A percentile compares a stretch with the other conserved stretches of the same genome.
phyloP scores from a whole-genome alignment of 2,329 filamentous ascomycete species.

The Magnaporthales sp. region DNA sequence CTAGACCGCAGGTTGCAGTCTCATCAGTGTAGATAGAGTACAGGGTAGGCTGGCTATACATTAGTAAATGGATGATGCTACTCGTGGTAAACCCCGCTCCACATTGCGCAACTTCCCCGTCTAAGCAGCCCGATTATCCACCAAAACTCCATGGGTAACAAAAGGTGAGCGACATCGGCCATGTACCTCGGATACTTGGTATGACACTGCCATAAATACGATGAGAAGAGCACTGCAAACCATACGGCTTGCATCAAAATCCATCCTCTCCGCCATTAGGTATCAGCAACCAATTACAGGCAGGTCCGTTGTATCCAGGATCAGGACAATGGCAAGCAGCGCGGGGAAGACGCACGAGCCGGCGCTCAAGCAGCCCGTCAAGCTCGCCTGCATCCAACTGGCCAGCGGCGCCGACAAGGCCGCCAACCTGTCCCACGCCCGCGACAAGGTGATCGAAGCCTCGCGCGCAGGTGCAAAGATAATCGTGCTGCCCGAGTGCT shows the following conservation, averaged over 20 bases:
- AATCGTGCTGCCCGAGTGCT: conserved; percentile 93
- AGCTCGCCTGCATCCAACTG: conserved; percentile 74
- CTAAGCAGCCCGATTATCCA: too few species aligned
- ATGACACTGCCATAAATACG: not conserved
- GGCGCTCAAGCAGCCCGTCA: conserved; percentile 67
- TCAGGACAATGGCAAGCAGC: not conserved
- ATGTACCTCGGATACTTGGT: not conserved
- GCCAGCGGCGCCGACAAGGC: conserved; percentile 76
- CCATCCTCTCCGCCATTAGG: not conserved
- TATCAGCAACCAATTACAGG: not conserved
- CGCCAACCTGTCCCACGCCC: conserved; percentile 73
- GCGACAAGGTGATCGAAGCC: conserved; percentile 74
- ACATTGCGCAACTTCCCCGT: too few species aligned
- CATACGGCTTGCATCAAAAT: not conserved
- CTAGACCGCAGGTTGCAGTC: not conserved
- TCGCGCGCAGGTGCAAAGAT: conserved; percentile 61
- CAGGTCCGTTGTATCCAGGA: not conserved
- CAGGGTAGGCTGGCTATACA: not conserved
- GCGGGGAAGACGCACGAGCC: conserved; percentile 6
- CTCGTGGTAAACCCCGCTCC: not conserved
- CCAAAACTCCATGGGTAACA: not conserved
- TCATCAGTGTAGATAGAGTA: not conserved
- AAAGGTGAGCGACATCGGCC: not conserved
- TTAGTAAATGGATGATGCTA: not conserved
- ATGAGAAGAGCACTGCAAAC: not conserved